A percentile compares a stretch with the other conserved stretches of the same genome.
These are phyloP conservation scores for Dorcoceras hygrometricum DNA, from an alignment of 257 asterid species.

Conservation along the genomic window DNA sequence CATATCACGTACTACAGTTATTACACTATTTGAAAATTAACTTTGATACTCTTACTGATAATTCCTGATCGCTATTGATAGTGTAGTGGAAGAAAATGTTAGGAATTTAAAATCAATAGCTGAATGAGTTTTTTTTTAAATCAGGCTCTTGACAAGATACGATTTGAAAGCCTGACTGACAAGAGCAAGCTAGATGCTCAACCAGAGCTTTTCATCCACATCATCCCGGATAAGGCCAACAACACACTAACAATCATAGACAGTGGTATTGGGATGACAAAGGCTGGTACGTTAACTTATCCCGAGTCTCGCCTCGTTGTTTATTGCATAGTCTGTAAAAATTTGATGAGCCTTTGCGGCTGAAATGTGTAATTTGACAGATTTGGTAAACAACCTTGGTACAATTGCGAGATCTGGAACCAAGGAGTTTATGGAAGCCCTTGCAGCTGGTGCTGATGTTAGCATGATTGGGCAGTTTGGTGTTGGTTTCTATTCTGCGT, in stretches of 20 bases:
- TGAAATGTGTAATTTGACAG: background rate
- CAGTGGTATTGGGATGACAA: constrained; percentile 26
- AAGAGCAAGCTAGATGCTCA: constrained; percentile 23
- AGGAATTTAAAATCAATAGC: background rate
- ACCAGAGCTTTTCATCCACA: constrained; percentile 24
- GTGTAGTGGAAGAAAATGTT: background rate
- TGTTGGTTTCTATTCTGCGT: constrained; percentile 5
- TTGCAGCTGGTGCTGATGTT: constrained; percentile 24
- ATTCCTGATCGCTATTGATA: too few relatives aligned
- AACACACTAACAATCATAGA: constrained; percentile 22
- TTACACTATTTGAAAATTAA: too few relatives aligned
- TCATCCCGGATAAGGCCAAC: constrained; percentile 17
- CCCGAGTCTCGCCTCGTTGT: background rate
- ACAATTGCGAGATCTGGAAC: constrained; percentile 22
- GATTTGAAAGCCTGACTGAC: constrained; percentile 21
- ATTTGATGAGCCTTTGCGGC: background rate
- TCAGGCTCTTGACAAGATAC: constrained; percentile 20
- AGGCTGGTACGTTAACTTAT: constrained; percentile 8
- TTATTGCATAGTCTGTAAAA: too few relatives aligned
- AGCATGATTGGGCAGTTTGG: constrained; percentile 25
- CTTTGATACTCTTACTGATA: too few relatives aligned
- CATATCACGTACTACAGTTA: background rate
- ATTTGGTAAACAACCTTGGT: constrained; percentile 24
- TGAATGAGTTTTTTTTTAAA: background rate
- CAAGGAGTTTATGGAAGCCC: constrained; percentile 25